Base-by-base conservation (phyloP, 805 yeast species). In the Wickerhamiella parazyma region DNA sequence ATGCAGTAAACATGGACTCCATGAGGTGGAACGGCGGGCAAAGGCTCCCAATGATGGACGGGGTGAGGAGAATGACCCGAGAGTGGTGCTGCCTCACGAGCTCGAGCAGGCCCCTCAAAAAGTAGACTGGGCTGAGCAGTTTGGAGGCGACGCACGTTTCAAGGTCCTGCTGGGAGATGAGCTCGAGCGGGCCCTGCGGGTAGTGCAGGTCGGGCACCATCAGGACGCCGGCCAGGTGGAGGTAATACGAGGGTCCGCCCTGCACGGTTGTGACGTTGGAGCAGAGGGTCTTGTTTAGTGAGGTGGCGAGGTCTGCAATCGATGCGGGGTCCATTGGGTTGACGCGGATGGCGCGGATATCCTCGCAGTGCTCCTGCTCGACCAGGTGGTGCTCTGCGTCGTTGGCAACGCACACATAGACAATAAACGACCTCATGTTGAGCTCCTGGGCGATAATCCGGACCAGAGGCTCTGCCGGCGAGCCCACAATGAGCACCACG, bases 391-490 rank as follows among this genome's bases (percentile, higher is more conserved):
- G 84, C 49, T 67, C 69, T 22, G 76, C 83, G 47, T 70, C 73
- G 6, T 66, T 57, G n/a, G 72, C 58, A n/a, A 77, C 73, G 0
- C 93, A 77, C 49, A 84, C 68, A 56, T 79, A 84, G 3, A 85
- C 86, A 25, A 85, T 78, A 56, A 80, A 83, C 1, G 94, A 94
- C 43, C 94, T 66, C 36, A 71, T 70, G 49, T 82, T 86, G 49
- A 84, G 68, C 56, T 84, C 94, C 45, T 72, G 68, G 1, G 86
- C 82, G 24, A 84, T 62, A 41, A 77, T 67, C 45, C 82, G 68
- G 1, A 84, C 75, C 45, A 82, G 62, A 1, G 85, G 84, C 49
- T 81, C 89, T 2, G 74, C 67, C 2, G 87, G 86, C 1, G 85
- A 77, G 1, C 94, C 94, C 3, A 83, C 69, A 4, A 84, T 63